A percentile compares a stretch with the other conserved stretches of the same genome.
Conservation (phyloP, 1,284 basidiomycete genomes). For the Trichosporon asahii region DNA sequence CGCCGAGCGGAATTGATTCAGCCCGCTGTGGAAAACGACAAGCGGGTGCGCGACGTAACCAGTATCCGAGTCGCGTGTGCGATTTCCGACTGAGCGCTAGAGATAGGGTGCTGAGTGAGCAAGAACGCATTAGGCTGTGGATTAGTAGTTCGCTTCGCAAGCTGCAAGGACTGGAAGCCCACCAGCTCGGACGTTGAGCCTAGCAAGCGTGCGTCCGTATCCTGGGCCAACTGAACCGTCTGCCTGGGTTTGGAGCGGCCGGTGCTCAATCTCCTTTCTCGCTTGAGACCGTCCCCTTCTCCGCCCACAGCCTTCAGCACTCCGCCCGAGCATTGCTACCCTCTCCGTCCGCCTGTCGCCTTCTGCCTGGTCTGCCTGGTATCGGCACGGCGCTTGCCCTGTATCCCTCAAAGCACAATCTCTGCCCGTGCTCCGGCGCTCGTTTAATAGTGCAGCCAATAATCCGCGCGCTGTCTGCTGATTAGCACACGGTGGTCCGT, state of each 20-base stretch:
- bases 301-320: too few relatives aligned
- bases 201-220: not conserved
- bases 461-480: not conserved
- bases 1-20: not conserved
- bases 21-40: not conserved
- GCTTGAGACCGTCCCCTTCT: not conserved
- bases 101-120: not conserved
- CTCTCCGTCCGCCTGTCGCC: not conserved
- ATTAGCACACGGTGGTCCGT: not conserved
- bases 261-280: not conserved
- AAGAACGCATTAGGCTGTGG: not conserved
- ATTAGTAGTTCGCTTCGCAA: not conserved
- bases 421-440: too few relatives aligned
- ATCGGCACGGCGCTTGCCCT: not conserved
- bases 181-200: not conserved
- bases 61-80: not conserved
- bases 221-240: not conserved
- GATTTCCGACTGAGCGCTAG: not conserved
- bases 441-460: too few relatives aligned
- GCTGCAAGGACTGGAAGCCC: not conserved
- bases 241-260: not conserved
- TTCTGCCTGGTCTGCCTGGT: not conserved
- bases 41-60: not conserved
- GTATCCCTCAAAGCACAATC: too few relatives aligned
- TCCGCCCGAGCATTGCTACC: too few relatives aligned